Conservation (phyloP, 192 early-diverging fungal genomes). For the Irineochytrium annulatum region DNA sequence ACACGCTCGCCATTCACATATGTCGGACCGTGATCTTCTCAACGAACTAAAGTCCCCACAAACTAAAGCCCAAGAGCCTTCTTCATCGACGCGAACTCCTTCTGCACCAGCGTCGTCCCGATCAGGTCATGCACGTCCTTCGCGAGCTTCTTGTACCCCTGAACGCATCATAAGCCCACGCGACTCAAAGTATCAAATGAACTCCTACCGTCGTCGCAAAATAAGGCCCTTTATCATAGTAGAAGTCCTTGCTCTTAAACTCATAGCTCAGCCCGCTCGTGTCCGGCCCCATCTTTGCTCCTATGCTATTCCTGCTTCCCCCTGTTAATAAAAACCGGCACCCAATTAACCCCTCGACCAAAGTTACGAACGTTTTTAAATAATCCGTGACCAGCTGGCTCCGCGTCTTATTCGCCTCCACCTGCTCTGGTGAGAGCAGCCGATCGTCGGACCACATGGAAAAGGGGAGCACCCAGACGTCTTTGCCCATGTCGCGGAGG, state of each 20-base stretch:
- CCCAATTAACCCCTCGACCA: neutral
- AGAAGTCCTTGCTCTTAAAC: conserved; percentile 16
- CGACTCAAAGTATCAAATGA: neutral
- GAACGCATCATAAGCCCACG: neutral
- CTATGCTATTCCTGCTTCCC: conserved; percentile 15
- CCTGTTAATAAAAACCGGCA: neutral
- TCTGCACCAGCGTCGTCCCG: conserved; percentile 29
- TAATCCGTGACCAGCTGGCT: conserved; percentile 25
- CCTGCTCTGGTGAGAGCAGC: neutral
- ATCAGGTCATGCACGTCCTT: conserved; percentile 41
- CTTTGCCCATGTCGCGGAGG: conserved; percentile 32
- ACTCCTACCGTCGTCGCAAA: conserved; percentile 1
- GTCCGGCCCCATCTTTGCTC: conserved; percentile 20
- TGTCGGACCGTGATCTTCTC: no score
- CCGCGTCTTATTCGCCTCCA: conserved; percentile 21
- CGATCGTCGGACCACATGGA: conserved; percentile 25
- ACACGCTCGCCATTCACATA: no score
- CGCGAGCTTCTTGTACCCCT: conserved; percentile 45
- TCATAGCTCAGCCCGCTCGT: conserved; percentile 19
- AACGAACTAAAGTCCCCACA: no score
- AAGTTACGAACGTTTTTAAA: conserved; percentile 21
- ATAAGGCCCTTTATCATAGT: conserved; percentile 2
- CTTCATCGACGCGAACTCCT: conserved; percentile 31
- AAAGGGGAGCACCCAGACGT: conserved; percentile 36
- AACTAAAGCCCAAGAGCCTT: conserved; percentile 16